Evolutionary conservation across 805 yeast species (phyloP).

Genomic region (Candida maltosa): DNA sequence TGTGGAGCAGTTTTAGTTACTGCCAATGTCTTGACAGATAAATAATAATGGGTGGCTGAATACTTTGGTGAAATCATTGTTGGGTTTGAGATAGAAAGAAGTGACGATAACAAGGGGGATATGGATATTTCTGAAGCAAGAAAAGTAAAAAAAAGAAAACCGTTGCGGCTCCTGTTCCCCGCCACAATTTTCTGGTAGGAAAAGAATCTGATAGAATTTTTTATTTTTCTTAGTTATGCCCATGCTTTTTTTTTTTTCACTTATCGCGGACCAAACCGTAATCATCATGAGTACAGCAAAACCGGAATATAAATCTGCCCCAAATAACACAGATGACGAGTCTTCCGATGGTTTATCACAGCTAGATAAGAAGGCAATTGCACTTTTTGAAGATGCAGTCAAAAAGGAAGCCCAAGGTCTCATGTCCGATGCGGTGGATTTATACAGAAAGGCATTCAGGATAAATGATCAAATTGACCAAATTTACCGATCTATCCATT

Average conservation of each 20-base stretch:
- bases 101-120: not conserved
- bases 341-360: constrained; percentile 1
- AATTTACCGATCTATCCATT: constrained; percentile 56
- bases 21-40: constrained; percentile 16
- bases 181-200: no score
- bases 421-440: constrained; percentile 77
- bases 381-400: constrained; percentile 65
- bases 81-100: not conserved
- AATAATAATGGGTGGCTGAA: constrained; percentile 33
- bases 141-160: not conserved
- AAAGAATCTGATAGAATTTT: no score
- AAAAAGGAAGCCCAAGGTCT: constrained; percentile 70
- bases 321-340: no score
- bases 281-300: no score
- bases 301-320: no score
- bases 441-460: constrained; percentile 69
- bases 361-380: constrained; percentile 47
- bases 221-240: no score
- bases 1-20: constrained; percentile 24
- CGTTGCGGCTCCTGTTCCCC: not conserved
- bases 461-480: constrained; percentile 60
- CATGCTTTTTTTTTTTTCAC: not conserved
- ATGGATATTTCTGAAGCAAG: not conserved
- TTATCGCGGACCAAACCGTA: not conserved
- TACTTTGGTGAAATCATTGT: constrained; percentile 42